Conservation (phyloP, 1,139 yeast species). For the Petasospora fabianii region DNA sequence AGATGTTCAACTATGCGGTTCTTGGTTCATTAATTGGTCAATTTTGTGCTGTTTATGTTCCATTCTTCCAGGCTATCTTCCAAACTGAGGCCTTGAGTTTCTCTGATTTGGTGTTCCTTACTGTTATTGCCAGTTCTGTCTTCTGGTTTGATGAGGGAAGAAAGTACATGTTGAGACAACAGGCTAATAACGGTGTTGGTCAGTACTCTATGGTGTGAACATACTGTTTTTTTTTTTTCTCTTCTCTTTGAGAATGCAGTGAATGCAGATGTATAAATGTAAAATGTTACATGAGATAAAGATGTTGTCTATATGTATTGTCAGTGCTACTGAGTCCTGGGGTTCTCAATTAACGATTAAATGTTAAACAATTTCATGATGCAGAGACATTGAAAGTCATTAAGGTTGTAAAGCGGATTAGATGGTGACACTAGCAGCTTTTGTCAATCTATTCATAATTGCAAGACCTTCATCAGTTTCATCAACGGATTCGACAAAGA, state of each 20-base stretch:
- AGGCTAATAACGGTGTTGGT: conserved; percentile 7
- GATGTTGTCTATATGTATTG: background rate
- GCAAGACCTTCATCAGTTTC: conserved; percentile 83
- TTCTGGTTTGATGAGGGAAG: conserved; percentile 81
- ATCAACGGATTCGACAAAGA: conserved; percentile 68
- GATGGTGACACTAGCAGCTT: conserved; percentile 67
- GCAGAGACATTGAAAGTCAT: background rate
- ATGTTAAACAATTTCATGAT: too few species aligned
- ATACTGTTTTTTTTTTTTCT: too few species aligned
- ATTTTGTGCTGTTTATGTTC: conserved; percentile 85
- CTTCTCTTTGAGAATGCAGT: too few species aligned
- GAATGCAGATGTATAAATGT: too few species aligned
- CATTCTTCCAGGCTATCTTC: conserved; percentile 86
- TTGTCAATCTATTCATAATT: conserved; percentile 82
- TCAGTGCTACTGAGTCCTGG: too few species aligned
- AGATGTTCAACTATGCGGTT: conserved; percentile 91
- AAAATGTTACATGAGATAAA: too few species aligned
- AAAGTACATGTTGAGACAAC: conserved; percentile 41
- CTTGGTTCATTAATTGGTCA: conserved; percentile 91
- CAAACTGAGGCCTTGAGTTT: conserved; percentile 86
- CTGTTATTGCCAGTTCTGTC: conserved; percentile 69
- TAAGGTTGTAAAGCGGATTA: background rate
- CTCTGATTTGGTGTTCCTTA: conserved; percentile 61
- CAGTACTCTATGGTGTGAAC: conserved; percentile 23
- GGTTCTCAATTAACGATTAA: too few species aligned